phyloP scores from a whole-genome alignment of 202 grass and related monocot species.

The Carex sylvatica region DNA sequence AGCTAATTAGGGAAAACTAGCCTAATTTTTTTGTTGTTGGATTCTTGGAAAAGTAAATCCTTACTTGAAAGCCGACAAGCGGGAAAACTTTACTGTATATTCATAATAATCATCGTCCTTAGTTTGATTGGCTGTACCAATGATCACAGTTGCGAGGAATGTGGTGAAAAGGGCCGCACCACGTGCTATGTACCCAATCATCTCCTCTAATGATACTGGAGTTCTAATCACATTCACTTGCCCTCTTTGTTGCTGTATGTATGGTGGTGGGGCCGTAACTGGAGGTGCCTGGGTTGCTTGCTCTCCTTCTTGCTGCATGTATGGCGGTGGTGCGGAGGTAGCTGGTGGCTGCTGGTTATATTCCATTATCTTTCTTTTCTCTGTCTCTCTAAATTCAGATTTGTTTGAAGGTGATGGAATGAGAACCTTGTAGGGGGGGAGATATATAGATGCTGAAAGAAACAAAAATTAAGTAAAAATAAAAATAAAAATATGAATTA shows the following conservation, averaged over 20 bases:
- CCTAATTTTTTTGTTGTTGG: background rate
- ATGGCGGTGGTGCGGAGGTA: too few relatives aligned
- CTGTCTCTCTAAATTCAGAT: background rate
- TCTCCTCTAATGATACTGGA: background rate
- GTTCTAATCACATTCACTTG: background rate
- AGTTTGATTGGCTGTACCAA: background rate
- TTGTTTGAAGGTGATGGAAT: background rate
- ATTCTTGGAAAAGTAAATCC: background rate
- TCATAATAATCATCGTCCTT: background rate
- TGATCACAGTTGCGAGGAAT: background rate
- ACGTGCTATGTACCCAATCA: background rate
- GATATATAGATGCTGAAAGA: slow-evolving; percentile 5
- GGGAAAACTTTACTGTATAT: background rate
- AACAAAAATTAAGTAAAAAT: background rate
- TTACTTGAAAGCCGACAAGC: slow-evolving; percentile 9
- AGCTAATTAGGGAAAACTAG: background rate
- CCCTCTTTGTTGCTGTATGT: background rate
- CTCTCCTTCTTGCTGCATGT: background rate
- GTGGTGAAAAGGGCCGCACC: background rate
- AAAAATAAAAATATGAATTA: background rate
- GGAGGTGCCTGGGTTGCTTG: background rate
- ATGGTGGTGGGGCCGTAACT: background rate
- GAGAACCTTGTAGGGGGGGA: background rate
- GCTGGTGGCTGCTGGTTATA: too few relatives aligned
- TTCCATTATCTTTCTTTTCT: slow-evolving; percentile 8